phyloP scores from a whole-genome alignment of 495 filamentous ascomycete species.

The Hyaloscypha hepaticicola region DNA sequence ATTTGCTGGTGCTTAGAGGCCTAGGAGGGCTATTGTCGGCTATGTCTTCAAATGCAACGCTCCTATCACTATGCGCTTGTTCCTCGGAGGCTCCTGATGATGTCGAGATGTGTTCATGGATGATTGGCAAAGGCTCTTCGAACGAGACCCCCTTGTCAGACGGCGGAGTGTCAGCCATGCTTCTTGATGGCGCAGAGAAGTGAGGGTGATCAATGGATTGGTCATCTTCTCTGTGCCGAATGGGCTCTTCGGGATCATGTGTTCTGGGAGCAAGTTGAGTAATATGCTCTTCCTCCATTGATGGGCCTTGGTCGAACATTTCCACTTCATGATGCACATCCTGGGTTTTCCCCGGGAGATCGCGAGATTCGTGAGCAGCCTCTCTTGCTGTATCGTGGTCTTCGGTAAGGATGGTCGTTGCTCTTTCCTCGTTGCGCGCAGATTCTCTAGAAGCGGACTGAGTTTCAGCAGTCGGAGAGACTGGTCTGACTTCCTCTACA shows the following conservation, averaged over 20 bases:
- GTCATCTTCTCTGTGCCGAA: neutral
- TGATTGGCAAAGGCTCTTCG: slow-evolving; percentile 11
- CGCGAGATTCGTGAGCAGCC: neutral
- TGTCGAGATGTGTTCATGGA: slow-evolving; percentile 13
- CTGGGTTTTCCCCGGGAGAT: neutral
- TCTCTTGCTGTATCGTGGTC: neutral
- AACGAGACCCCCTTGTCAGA: neutral
- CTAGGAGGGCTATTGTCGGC: neutral
- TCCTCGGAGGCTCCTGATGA: slow-evolving; percentile 1
- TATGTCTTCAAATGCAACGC: neutral
- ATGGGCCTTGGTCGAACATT: neutral
- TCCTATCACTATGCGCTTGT: neutral
- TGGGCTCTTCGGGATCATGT: neutral
- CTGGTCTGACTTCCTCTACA: neutral
- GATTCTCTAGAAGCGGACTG: neutral
- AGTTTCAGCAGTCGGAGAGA: neutral
- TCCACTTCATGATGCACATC: too few species aligned
- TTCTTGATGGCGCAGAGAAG: neutral
- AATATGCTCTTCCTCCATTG: neutral
- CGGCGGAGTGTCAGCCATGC: slow-evolving; percentile 2
- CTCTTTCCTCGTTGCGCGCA: neutral
- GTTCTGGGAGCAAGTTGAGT: neutral
- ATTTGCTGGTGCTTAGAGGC: slow-evolving; percentile 13
- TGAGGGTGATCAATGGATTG: neutral
- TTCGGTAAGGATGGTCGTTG: neutral